Evolutionary conservation across 805 yeast genomes (phyloP), one percentile per base, ranked within the genome.

Genomic region (Candida patagonica): DNA sequence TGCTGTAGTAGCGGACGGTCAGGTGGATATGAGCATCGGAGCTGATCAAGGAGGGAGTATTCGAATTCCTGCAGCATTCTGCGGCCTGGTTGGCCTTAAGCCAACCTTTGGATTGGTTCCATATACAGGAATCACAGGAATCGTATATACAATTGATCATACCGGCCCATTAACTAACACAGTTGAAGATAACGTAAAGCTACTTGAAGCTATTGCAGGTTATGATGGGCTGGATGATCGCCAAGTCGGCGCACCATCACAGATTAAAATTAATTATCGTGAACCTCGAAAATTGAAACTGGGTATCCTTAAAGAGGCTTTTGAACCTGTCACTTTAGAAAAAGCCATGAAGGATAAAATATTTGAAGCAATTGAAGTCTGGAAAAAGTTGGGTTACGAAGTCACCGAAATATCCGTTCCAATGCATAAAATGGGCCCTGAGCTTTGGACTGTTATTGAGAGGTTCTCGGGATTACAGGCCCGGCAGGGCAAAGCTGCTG

Each of bases 101-200:
- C 72, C 73, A 1, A 55, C 68, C 5, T 92, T 88, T 57, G 97
- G 97, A 0, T 43, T 60, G 20, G 59, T 60, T 16, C 64, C 63
- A 2, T 58, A 52, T 47, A 59, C 68, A 12, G 67, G 66, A n/a
- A 54, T 59, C 27, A 61, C 59, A 6, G 54, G 59, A 29, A 47
- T 56, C 35, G 66, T 61, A 34, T 52, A 57, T 6, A 59, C 56
- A 31, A 55, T 56, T 31, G 68, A 63, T 40, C 64, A 61, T 45
- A 57, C 61, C 13, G 68, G 68, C 5, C 63, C 65, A n/a, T 58
- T 63, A 61, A 62, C 68, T 4, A 50, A 45, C 32, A 55, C 56
- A 32, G 67, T 63, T 3, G 45, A 57, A 23, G 62, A 53, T 15
- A 64, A 60, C 44, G 65, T 62, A 13, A 43, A 48, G 32, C 40